Percentiles rank a stretch among this genome's conserved stretches.
These are phyloP conservation scores for Pinus tabuliformis DNA, from an alignment of 75 land plant genomes.

Conservation along the genomic window DNA sequence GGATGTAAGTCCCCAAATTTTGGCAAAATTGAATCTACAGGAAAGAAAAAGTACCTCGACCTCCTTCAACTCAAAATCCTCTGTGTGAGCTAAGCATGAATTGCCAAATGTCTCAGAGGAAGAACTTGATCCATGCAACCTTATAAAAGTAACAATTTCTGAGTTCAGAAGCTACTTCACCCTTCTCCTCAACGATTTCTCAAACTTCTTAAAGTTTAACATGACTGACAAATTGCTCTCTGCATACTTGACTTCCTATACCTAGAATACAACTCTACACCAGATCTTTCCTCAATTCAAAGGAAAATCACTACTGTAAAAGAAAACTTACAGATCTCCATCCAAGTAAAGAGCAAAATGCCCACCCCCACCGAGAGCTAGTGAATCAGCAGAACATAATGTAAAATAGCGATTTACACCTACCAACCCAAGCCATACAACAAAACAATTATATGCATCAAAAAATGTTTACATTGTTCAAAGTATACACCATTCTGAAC, in stretches of 20 bases:
- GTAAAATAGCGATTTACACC: constrained; percentile 88
- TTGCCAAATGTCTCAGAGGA: constrained; percentile 79
- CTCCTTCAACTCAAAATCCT: constrained; percentile 79
- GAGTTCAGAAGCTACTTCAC: background rate
- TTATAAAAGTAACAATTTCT: constrained; percentile 9
- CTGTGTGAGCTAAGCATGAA: constrained; percentile 69
- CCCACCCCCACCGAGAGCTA: constrained; percentile 96
- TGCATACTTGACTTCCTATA: background rate
- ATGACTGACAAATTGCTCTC: background rate
- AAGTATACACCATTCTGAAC: background rate
- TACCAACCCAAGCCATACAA: constrained; percentile 15
- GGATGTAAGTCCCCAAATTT: background rate
- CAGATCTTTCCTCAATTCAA: background rate
- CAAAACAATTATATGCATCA: background rate
- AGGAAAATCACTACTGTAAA: background rate
- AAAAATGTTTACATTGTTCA: background rate
- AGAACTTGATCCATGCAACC: constrained; percentile 83
- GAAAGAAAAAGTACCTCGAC: constrained; percentile 58
- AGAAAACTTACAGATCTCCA: constrained; percentile 70
- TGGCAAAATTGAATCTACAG: background rate
- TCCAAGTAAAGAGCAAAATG: constrained; percentile 96
- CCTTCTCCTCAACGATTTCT: background rate
- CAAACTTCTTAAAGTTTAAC: background rate
- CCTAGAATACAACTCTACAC: background rate
- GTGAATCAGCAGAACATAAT: constrained; percentile 67